Evolutionary conservation across 1,139 yeast genomes (phyloP).

Genomic region (Scheffersomyces parashehatae): DNA sequence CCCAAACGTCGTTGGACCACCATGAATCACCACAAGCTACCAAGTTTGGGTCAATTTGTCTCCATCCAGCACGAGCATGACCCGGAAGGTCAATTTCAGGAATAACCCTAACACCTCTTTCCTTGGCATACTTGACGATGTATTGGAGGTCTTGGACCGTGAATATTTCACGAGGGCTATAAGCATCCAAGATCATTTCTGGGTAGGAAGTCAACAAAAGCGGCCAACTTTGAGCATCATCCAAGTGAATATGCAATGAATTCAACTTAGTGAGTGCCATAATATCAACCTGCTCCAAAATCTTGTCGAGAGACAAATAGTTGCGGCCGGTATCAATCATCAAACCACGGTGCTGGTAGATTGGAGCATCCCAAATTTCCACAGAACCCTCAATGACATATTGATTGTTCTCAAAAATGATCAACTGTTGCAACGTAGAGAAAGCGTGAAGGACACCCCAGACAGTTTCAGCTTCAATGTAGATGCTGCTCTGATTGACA

Average conservation of each 20-base stretch:
- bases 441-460: conserved; percentile 52
- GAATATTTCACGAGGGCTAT: conserved; percentile 36
- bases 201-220: conserved; percentile 36
- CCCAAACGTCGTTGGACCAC: conserved; percentile 31
- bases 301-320: conserved; percentile 29
- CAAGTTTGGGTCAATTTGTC: conserved; percentile 31
- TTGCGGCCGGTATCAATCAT: conserved; percentile 48
- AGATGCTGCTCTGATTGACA: conserved; percentile 15
- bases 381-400: conserved; percentile 37
- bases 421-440: conserved; percentile 45
- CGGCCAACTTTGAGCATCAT: conserved; percentile 52
- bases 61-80: conserved; percentile 50
- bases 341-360: conserved; percentile 46
- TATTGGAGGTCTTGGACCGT: conserved; percentile 30
- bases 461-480: conserved; percentile 32
- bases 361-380: conserved; percentile 37
- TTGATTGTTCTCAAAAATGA: conserved; percentile 25
- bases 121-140: conserved; percentile 36
- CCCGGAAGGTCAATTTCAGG: conserved; percentile 55
- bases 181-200: conserved; percentile 46
- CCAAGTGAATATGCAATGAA: conserved; percentile 48
- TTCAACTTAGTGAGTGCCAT: conserved; percentile 46
- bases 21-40: conserved; percentile 36
- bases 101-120: conserved; percentile 44
- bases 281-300: conserved; percentile 42